Conservation (phyloP, 805 yeast species). For the Nematodospora valgi region DNA sequence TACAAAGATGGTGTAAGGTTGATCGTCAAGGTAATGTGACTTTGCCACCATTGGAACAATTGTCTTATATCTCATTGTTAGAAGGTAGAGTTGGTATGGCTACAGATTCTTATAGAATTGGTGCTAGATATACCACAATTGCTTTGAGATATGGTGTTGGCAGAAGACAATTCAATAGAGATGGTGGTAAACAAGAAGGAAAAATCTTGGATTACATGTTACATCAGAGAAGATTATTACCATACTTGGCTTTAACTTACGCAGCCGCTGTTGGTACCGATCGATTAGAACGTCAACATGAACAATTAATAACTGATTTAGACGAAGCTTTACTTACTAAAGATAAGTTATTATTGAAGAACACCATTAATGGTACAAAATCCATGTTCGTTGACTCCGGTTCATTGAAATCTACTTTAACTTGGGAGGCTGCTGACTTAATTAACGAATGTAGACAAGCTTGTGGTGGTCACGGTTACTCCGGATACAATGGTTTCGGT, state of each 20-base stretch:
- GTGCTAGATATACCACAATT: constrained; percentile 76
- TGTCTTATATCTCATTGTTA: constrained; percentile 82
- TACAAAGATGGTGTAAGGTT: constrained; percentile 75
- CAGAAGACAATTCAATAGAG: constrained; percentile 73
- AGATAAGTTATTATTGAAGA: constrained; percentile 42
- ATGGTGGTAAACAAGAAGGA: constrained; percentile 45
- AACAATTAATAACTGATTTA: constrained; percentile 47
- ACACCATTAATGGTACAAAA: constrained; percentile 61
- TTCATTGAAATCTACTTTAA: constrained; percentile 81
- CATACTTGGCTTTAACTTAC: constrained; percentile 77
- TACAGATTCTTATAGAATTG: constrained; percentile 74
- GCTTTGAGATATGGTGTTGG: constrained; percentile 88
- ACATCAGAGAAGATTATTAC: constrained; percentile 84
- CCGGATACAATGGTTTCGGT: constrained; percentile 88
- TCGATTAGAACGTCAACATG: constrained; percentile 53
- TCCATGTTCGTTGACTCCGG: constrained; percentile 81
- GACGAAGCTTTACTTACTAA: constrained; percentile 51
- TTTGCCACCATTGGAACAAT: constrained; percentile 82
- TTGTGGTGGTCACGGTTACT: constrained; percentile 96
- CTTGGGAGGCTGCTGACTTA: constrained; percentile 78
- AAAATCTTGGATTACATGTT: constrained; percentile 83
- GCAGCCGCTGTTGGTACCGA: constrained; percentile 71
- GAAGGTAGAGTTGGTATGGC: constrained; percentile 93
- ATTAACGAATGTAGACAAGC: constrained; percentile 91
- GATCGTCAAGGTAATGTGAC: constrained; percentile 64